A percentile compares a stretch with the other conserved stretches of the same genome.
Conservation (phyloP, 1,139 yeast genomes). For the Protomyces pachydermus region DNA sequence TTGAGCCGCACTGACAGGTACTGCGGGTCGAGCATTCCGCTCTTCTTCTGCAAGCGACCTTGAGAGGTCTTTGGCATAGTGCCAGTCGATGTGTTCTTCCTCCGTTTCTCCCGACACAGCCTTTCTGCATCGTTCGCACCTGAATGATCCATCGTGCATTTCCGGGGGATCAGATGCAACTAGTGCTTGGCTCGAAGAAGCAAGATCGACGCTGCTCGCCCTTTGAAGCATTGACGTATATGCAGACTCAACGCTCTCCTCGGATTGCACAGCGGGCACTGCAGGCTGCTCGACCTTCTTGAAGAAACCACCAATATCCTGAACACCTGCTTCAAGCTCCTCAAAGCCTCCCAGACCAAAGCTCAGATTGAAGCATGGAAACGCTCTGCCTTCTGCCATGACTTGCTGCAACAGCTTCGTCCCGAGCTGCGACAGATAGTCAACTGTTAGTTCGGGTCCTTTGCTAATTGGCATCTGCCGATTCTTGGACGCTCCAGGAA, state of each 20-base stretch:
- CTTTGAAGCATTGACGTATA: background rate
- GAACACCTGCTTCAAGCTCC: slow-evolving; percentile 26
- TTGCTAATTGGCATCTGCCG: slow-evolving; percentile 31
- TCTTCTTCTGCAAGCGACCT: slow-evolving; percentile 5
- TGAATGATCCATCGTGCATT: slow-evolving; percentile 12
- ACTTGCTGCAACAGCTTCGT: slow-evolving; percentile 35
- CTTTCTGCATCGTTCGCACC: slow-evolving; percentile 14
- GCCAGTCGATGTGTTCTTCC: slow-evolving; percentile 44
- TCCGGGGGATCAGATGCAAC: background rate
- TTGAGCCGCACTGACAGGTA: background rate
- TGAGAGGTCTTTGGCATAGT: slow-evolving; percentile 46
- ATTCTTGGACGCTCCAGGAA: slow-evolving; percentile 30
- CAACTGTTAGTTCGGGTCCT: slow-evolving; percentile 32
- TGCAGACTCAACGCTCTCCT: background rate
- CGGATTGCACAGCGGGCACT: background rate
- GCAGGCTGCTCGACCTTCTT: background rate
- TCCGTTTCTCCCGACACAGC: slow-evolving; percentile 31
- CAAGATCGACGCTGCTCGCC: background rate
- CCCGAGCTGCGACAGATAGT: slow-evolving; percentile 36
- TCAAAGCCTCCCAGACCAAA: slow-evolving; percentile 32
- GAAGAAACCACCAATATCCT: slow-evolving; percentile 30
- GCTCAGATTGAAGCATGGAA: slow-evolving; percentile 31
- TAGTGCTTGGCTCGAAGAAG: background rate
- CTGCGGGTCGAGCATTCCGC: background rate
- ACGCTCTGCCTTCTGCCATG: slow-evolving; percentile 29